Evolutionary conservation across 805 yeast genomes (phyloP).

Genomic region (Metschnikowia hibisci): DNA sequence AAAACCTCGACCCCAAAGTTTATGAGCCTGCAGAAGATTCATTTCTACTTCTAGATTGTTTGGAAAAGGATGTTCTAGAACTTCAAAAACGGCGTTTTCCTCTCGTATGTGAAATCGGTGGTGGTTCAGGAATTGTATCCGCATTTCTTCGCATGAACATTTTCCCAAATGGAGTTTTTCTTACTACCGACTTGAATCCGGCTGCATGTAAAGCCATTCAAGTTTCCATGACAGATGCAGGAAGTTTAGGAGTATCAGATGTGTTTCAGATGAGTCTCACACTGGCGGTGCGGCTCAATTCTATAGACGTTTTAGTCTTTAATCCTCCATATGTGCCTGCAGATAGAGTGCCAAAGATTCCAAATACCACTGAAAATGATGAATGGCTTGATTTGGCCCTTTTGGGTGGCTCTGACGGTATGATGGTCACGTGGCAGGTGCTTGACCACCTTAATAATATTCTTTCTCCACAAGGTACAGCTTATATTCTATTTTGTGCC

Average conservation of each 20-base stretch:
- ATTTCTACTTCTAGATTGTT: slow-evolving; percentile 72
- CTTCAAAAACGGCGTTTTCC: slow-evolving; percentile 45
- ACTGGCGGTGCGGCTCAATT: slow-evolving; percentile 38
- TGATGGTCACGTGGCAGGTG: slow-evolving; percentile 73
- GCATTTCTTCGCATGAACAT: slow-evolving; percentile 66
- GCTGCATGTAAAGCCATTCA: slow-evolving; percentile 56
- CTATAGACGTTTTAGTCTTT: slow-evolving; percentile 73
- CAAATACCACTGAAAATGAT: slow-evolving; percentile 42
- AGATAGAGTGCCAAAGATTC: slow-evolving; percentile 61
- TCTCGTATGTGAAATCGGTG: slow-evolving; percentile 76
- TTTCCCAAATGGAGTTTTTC: slow-evolving; percentile 45
- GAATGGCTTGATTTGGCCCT: slow-evolving; percentile 88
- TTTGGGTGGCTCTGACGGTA: slow-evolving; percentile 86
- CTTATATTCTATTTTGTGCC: slow-evolving; percentile 89
- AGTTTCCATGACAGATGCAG: slow-evolving; percentile 17
- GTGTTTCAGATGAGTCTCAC: slow-evolving; percentile 56
- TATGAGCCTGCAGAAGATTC: slow-evolving; percentile 97
- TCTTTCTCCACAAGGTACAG: slow-evolving; percentile 61
- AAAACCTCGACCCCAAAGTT: slow-evolving; percentile 60
- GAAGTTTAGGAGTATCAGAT: slow-evolving; percentile 16
- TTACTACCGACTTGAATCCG: slow-evolving; percentile 80
- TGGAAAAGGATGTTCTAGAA: slow-evolving; percentile 45
- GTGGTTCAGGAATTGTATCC: slow-evolving; percentile 88
- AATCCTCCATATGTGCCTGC: slow-evolving; percentile 98
- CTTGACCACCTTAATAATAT: slow-evolving; percentile 50